These are phyloP conservation scores for Globisporangium splendens DNA, from an alignment of 352 stramenopile species.

Conservation along the genomic window DNA sequence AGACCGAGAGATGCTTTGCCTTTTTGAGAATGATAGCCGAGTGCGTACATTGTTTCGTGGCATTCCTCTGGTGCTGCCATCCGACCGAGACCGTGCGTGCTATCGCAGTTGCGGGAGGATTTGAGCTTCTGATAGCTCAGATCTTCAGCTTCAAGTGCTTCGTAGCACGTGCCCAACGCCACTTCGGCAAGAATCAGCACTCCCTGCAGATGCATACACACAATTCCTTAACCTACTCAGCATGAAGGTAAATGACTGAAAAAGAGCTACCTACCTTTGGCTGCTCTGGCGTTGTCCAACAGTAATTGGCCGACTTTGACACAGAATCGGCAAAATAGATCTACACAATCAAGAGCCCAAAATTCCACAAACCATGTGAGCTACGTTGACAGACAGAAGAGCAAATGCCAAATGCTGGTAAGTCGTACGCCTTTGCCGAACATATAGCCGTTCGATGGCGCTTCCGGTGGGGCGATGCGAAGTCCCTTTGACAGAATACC, in stretches of 20 bases:
- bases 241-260: too few species aligned
- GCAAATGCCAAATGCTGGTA: too few species aligned
- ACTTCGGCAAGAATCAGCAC: slow-evolving; percentile 67
- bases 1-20: too few species aligned
- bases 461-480: slow-evolving; percentile 77
- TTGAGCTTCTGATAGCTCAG: slow-evolving; percentile 51
- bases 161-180: slow-evolving; percentile 35
- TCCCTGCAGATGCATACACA: slow-evolving; percentile 1
- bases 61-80: slow-evolving; percentile 49
- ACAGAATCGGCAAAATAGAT: slow-evolving; percentile 83
- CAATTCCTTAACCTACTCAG: too few species aligned
- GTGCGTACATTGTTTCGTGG: slow-evolving; percentile 38
- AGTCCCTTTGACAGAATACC: slow-evolving; percentile 79
- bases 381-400: too few species aligned
- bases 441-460: slow-evolving; percentile 64
- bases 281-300: slow-evolving; percentile 40
- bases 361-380: too few species aligned
- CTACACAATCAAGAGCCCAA: too few species aligned
- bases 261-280: slow-evolving; percentile 7
- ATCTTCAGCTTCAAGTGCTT: slow-evolving; percentile 54
- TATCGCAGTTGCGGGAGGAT: slow-evolving; percentile 34
- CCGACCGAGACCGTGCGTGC: slow-evolving; percentile 47
- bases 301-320: slow-evolving; percentile 68
- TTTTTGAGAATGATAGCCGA: background rate
- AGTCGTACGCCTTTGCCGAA: slow-evolving; percentile 60